A percentile compares a stretch with the other conserved stretches of the same genome.
phyloP scores from a whole-genome alignment of 306 rosid species.

The Cyclanthera cordifolia region DNA sequence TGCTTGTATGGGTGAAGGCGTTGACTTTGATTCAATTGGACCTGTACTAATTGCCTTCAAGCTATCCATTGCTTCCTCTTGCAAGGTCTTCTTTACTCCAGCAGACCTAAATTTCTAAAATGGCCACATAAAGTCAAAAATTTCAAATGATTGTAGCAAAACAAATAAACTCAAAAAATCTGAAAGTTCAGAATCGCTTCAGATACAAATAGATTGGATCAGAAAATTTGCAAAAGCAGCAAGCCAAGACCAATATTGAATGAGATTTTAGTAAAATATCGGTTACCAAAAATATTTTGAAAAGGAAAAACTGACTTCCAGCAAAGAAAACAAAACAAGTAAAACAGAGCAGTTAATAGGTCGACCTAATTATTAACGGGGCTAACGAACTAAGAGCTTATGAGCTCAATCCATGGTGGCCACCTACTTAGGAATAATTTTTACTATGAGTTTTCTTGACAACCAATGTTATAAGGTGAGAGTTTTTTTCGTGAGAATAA shows the following conservation, averaged over 20 bases:
- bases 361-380: too few relatives aligned
- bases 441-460: too few relatives aligned
- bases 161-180: not conserved
- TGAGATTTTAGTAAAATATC: not conserved
- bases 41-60: slow-evolving; percentile 56
- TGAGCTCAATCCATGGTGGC: too few relatives aligned
- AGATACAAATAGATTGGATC: not conserved
- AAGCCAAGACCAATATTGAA: not conserved
- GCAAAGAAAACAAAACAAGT: not conserved
- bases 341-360: not conserved
- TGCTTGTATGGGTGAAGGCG: slow-evolving; percentile 71
- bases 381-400: too few relatives aligned
- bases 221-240: not conserved
- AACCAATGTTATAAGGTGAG: too few relatives aligned
- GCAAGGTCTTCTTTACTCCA: slow-evolving; percentile 52
- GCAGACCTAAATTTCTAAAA: slow-evolving; percentile 78
- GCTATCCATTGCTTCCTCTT: slow-evolving; percentile 75
- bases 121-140: slow-evolving; percentile 5
- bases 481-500: too few relatives aligned
- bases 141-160: not conserved
- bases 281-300: not conserved
- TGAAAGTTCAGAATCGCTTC: not conserved
- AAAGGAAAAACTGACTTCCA: not conserved
- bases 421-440: too few relatives aligned
- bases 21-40: slow-evolving; percentile 37